Percentiles rank a stretch among this genome's conserved stretches.
phyloP scores from a whole-genome alignment of 345 rosid genomes.

The Hypericum perforatum region DNA sequence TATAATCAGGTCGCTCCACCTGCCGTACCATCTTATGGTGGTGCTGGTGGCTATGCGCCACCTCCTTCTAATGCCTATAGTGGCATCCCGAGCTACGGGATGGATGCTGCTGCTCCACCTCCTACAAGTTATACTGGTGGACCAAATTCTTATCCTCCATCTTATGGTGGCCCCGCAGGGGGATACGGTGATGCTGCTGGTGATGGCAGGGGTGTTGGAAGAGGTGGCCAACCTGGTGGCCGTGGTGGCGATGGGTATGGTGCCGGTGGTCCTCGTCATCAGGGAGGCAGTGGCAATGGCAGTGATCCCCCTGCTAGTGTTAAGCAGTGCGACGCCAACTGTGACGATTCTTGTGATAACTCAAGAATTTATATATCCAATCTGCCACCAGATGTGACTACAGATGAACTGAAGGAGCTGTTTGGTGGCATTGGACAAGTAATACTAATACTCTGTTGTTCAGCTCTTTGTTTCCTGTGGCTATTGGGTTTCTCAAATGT shows the following conservation, averaged over 20 bases:
- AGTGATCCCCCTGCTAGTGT: conserved; percentile 38
- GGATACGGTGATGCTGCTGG: conserved; percentile 52
- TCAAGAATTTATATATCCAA: conserved; percentile 91
- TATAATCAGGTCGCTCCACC: conserved; percentile 65
- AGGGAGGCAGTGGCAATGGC: conserved; percentile 40
- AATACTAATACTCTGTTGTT: conserved; percentile 27
- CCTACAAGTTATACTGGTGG: conserved; percentile 85
- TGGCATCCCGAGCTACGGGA: conserved; percentile 48
- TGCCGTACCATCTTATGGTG: conserved; percentile 56
- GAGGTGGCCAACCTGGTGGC: conserved; percentile 30
- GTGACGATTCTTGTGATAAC: conserved; percentile 83
- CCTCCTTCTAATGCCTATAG: conserved; percentile 48
- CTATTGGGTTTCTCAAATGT: no score
- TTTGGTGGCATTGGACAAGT: conserved; percentile 99
- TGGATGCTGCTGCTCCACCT: conserved; percentile 78
- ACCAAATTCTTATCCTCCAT: conserved; percentile 54
- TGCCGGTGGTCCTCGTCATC: conserved; percentile 44
- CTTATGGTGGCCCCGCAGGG: conserved; percentile 63
- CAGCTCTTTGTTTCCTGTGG: not conserved
- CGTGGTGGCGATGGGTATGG: conserved; percentile 32
- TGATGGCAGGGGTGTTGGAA: conserved; percentile 50
- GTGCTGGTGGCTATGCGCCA: conserved; percentile 44
- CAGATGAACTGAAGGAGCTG: conserved; percentile 77
- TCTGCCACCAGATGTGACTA: conserved; percentile 86
- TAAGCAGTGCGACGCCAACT: conserved; percentile 81